These are phyloP conservation scores for Holtermanniella nyarrowii DNA, from an alignment of 768 basidiomycete genomes.

Conservation along the genomic window DNA sequence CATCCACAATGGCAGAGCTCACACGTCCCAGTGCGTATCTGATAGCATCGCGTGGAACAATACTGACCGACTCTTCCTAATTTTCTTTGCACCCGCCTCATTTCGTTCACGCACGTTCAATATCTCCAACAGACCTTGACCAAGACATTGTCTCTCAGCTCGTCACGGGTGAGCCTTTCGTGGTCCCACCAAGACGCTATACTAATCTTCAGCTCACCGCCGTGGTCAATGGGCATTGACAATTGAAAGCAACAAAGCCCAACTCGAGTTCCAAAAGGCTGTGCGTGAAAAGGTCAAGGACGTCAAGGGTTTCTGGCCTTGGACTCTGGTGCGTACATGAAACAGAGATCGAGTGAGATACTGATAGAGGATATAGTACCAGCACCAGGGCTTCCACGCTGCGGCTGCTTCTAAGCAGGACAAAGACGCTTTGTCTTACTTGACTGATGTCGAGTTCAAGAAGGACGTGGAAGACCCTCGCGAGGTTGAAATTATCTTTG, in stretches of 20 bases:
- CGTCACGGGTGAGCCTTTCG: slow-evolving; percentile 4
- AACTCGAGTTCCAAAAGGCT: slow-evolving; percentile 10
- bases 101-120: too few species aligned
- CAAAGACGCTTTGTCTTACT: slow-evolving; percentile 66
- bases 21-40: too few species aligned
- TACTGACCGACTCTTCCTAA: too few species aligned
- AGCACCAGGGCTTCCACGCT: background rate
- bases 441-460: slow-evolving; percentile 75
- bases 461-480: slow-evolving; percentile 64
- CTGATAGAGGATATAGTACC: background rate
- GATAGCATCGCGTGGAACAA: too few species aligned
- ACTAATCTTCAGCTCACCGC: background rate
- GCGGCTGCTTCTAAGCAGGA: slow-evolving; percentile 46
- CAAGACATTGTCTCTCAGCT: background rate
- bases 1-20: too few species aligned
- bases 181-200: too few species aligned
- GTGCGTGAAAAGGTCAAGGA: slow-evolving; percentile 18
- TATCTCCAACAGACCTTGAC: background rate
- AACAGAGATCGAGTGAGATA: background rate
- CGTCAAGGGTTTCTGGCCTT: slow-evolving; percentile 33
- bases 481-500: slow-evolving; percentile 79
- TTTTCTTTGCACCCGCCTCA: too few species aligned
- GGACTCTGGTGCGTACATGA: slow-evolving; percentile 18
- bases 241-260: background rate
- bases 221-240: background rate